A percentile compares a stretch with the other conserved stretches of the same genome.
phyloP scores from a whole-genome alignment of 164 flowering plant species.

The Saururus chinensis region DNA sequence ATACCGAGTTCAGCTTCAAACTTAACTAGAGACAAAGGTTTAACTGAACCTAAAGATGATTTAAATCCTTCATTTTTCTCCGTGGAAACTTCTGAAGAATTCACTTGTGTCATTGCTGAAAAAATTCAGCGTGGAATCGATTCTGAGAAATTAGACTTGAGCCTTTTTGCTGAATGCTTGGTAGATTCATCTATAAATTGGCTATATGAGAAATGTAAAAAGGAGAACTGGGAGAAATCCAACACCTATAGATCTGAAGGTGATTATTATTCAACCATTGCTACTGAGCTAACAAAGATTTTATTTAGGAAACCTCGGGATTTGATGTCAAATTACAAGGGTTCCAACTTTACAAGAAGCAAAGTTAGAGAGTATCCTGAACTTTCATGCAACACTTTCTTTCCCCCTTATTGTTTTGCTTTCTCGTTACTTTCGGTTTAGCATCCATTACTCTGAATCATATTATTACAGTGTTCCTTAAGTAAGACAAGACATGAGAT shows the following conservation, averaged over 20 bases:
- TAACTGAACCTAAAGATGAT: slow-evolving; percentile 21
- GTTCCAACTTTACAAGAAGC: slow-evolving; percentile 24
- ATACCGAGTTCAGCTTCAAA: slow-evolving; percentile 24
- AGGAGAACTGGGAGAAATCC: slow-evolving; percentile 13
- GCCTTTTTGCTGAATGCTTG: slow-evolving; percentile 64
- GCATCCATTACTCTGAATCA: not conserved
- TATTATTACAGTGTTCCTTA: slow-evolving; percentile 32
- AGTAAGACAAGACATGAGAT: slow-evolving; percentile 56
- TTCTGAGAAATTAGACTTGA: slow-evolving; percentile 56
- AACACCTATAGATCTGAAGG: slow-evolving; percentile 12
- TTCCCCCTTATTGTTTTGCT: not conserved
- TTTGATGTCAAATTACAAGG: slow-evolving; percentile 33
- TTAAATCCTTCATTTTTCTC: slow-evolving; percentile 20
- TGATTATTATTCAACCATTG: slow-evolving; percentile 15
- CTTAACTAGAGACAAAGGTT: slow-evolving; percentile 27
- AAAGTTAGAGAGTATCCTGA: slow-evolving; percentile 83
- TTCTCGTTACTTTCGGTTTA: not conserved
- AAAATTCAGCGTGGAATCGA: slow-evolving; percentile 59
- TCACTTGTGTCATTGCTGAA: slow-evolving; percentile 19
- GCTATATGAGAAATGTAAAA: slow-evolving; percentile 30
- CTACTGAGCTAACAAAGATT: slow-evolving; percentile 32
- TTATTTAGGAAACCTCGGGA: slow-evolving; percentile 62
- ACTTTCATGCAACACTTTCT: not conserved
- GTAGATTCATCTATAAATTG: slow-evolving; percentile 47
- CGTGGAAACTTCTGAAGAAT: slow-evolving; percentile 34